Evolutionary conservation across 768 basidiomycete genomes (phyloP), one percentile per base, ranked within the genome.

Genomic region (Hygrophorus russula): DNA sequence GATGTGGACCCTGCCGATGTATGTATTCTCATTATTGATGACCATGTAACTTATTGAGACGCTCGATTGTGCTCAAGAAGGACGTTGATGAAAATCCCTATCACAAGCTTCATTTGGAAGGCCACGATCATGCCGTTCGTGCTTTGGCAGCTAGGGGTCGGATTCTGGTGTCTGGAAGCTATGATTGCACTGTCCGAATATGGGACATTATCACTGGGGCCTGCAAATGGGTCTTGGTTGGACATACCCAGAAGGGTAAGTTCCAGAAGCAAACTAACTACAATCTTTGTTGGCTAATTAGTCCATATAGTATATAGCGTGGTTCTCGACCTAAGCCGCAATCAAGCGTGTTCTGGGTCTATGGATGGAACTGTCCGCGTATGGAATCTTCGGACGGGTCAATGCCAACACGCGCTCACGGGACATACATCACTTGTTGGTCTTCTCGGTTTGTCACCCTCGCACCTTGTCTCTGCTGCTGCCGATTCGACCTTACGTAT

Each of bases 281-380:
- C 29, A 48, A 12, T 13, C 5, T 14, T 31, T 17, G 4, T 24
- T 11, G 24, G 32, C 39, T 36, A 31, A 41, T 31, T 40, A 42
- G 15, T 42, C 27, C n/a, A n/a, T 38, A 43, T 61, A 92, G 94
- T 98, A 4, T 98, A 98, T 68, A 91, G 87, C 59, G 89, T 98
- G 41, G 91, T 93, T 9, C 74, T 93, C 32, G 94, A 98, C 58
- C 73, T 80, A 32, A 67, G 69, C 37, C 85, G 92, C 14, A 80
- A 89, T 42, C 87, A 92, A 57, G 90, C 90, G 19, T 92, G 89
- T 51, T 98, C 96, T 2, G 94, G 94, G 6, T 97, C 93, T 3
- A 94, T 97, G 93, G 94, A 98, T 60, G 87, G 90, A 36, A 93
- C 90, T 1, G 93, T 98, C 49, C 87, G 89, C 39, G 78, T 99